Percentiles rank a stretch among this genome's conserved stretches.
Conservation (phyloP, 2,329 filamentous ascomycete species). For the Diaporthe nobilis region DNA sequence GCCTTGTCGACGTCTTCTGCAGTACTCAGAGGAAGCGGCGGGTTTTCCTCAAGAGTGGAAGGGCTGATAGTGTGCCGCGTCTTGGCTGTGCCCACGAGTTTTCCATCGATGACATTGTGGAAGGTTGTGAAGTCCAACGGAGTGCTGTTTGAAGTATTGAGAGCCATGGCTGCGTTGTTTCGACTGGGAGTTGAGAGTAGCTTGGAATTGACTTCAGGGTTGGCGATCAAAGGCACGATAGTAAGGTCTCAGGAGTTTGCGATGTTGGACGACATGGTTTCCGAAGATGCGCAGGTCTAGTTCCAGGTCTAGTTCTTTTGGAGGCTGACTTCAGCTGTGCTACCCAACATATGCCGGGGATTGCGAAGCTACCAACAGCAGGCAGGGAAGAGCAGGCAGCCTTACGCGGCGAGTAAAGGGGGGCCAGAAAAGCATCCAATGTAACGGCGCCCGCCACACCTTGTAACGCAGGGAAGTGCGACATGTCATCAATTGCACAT, state of each 20-base stretch:
- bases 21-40: slow-evolving; percentile 3
- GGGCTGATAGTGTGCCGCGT: slow-evolving; percentile 10
- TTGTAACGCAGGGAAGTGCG: no score
- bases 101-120: slow-evolving; percentile 26
- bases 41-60: not conserved
- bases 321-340: not conserved
- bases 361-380: not conserved
- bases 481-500: no score
- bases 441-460: no score
- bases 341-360: not conserved
- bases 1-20: slow-evolving; percentile 18
- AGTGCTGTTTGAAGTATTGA: not conserved
- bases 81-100: not conserved
- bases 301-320: not conserved
- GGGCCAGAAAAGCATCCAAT: no score
- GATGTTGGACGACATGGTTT: not conserved
- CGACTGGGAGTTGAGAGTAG: not conserved
- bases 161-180: slow-evolving; percentile 5
- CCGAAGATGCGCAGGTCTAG: not conserved
- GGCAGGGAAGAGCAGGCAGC: not conserved
- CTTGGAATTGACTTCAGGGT: not conserved
- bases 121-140: slow-evolving; percentile 15
- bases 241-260: not conserved
- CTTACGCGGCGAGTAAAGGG: no score
- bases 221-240: not conserved